These are phyloP conservation scores for Magnusiomyces tetraspermus DNA, from an alignment of 1,139 yeast genomes.

Conservation along the genomic window DNA sequence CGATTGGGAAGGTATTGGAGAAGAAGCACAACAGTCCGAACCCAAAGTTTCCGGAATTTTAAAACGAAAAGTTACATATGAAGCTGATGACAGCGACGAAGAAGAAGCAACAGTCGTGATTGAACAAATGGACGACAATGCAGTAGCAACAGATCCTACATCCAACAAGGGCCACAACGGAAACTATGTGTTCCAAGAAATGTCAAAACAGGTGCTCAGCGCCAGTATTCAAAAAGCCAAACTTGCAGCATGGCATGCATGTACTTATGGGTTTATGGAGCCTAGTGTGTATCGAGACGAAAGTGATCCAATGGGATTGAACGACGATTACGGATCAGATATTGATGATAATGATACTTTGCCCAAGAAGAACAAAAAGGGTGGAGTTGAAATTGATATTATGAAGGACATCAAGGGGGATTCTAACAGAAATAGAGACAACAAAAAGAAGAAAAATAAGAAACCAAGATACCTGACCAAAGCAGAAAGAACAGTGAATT, in stretches of 20 bases:
- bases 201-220: slow-evolving; percentile 29
- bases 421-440: slow-evolving; percentile 3
- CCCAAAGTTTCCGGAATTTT: slow-evolving; percentile 36
- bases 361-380: slow-evolving; percentile 1
- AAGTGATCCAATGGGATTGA: slow-evolving; percentile 6
- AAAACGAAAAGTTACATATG: slow-evolving; percentile 54
- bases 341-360: slow-evolving; percentile 11
- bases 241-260: slow-evolving; percentile 27
- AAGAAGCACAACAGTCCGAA: slow-evolving; percentile 15
- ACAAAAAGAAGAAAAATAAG: slow-evolving; percentile 49
- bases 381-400: slow-evolving; percentile 1
- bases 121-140: slow-evolving; percentile 22
- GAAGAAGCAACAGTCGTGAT: slow-evolving; percentile 25
- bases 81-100: slow-evolving; percentile 22
- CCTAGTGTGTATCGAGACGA: slow-evolving; percentile 19
- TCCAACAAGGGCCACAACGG: slow-evolving; percentile 19
- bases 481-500: slow-evolving; percentile 62
- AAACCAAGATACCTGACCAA: slow-evolving; percentile 81
- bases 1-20: slow-evolving; percentile 33
- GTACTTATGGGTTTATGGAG: slow-evolving; percentile 17
- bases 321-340: slow-evolving; percentile 17
- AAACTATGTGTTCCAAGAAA: slow-evolving; percentile 25
- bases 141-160: slow-evolving; percentile 4
- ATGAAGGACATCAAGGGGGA: not conserved
- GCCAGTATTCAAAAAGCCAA: slow-evolving; percentile 31